Conservation (phyloP, 805 yeast species). For the Lipomyces spencermartinsiae region DNA sequence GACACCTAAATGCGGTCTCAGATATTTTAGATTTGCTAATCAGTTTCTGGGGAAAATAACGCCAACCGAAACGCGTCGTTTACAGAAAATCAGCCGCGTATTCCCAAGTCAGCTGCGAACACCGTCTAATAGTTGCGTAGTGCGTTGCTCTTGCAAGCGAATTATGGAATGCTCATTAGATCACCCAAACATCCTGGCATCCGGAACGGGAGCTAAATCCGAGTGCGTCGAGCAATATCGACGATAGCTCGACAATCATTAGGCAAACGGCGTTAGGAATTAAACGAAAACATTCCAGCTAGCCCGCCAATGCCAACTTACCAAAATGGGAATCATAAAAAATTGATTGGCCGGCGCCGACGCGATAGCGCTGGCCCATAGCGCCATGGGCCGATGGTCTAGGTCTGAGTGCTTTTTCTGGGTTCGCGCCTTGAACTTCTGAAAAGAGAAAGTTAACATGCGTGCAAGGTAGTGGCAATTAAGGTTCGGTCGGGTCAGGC, state of each 20-base stretch:
- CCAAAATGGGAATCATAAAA: not conserved
- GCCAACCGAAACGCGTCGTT: no score
- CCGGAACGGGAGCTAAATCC: no score
- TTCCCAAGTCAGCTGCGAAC: no score
- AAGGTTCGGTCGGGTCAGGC: not conserved
- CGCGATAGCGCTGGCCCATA: not conserved
- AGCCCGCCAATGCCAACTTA: not conserved
- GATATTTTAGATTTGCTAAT: no score
- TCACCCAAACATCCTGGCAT: no score
- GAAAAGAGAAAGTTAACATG: not conserved
- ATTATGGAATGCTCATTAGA: no score
- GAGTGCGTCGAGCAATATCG: not conserved
- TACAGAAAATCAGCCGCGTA: no score
- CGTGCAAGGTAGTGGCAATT: not conserved
- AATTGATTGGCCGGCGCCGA: not conserved
- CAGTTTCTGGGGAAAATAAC: no score
- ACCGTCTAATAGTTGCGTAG: no score
- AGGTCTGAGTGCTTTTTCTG: not conserved
- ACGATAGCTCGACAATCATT: not conserved
- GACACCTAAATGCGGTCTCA: no score
- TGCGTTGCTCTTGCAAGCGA: no score
- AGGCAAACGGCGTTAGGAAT: not conserved
- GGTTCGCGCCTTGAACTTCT: not conserved
- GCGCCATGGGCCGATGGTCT: not conserved
- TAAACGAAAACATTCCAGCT: not conserved